Evolutionary conservation across 2,329 filamentous ascomycete genomes (phyloP).

Genomic region (Metarhizium brunneum): DNA sequence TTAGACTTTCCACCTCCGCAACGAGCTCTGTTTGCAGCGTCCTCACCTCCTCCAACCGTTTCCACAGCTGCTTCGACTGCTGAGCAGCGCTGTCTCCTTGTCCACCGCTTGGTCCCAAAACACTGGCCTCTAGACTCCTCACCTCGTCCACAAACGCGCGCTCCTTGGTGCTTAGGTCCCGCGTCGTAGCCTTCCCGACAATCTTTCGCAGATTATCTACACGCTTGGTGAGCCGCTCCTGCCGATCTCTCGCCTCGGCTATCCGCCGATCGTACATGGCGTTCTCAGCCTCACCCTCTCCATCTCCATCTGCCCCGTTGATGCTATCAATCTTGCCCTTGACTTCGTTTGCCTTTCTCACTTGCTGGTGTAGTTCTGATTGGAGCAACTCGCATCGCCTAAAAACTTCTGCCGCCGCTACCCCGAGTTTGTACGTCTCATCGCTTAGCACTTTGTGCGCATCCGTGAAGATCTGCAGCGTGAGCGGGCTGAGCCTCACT

Average conservation of each 20-base stretch:
- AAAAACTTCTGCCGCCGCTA: constrained; percentile 65
- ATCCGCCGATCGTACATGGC: constrained; percentile 52
- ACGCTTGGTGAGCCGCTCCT: constrained; percentile 46
- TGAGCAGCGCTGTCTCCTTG: not conserved
- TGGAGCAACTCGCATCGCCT: constrained; percentile 59
- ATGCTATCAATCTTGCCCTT: constrained; percentile 58
- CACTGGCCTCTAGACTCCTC: constrained; percentile 43
- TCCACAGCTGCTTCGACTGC: constrained; percentile 8
- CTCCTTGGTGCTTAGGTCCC: constrained; percentile 36
- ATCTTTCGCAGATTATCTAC: constrained; percentile 48
- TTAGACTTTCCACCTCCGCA: constrained; percentile 39
- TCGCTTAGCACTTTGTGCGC: constrained; percentile 61
- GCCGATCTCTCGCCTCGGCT: constrained; percentile 41
- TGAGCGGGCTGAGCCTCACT: constrained; percentile 60
- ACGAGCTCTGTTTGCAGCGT: constrained; percentile 38
- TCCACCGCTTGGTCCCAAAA: constrained; percentile 21
- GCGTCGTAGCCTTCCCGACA: constrained; percentile 29
- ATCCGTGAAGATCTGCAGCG: constrained; percentile 62
- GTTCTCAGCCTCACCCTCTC: constrained; percentile 41
- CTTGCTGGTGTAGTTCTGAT: constrained; percentile 57
- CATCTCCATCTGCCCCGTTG: constrained; percentile 33
- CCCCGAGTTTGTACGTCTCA: constrained; percentile 59
- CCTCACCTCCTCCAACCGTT: constrained; percentile 24
- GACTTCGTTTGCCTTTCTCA: constrained; percentile 56
- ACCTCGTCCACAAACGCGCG: constrained; percentile 37